phyloP scores from a whole-genome alignment of 306 rosid species.

The Cicer bijugum region DNA sequence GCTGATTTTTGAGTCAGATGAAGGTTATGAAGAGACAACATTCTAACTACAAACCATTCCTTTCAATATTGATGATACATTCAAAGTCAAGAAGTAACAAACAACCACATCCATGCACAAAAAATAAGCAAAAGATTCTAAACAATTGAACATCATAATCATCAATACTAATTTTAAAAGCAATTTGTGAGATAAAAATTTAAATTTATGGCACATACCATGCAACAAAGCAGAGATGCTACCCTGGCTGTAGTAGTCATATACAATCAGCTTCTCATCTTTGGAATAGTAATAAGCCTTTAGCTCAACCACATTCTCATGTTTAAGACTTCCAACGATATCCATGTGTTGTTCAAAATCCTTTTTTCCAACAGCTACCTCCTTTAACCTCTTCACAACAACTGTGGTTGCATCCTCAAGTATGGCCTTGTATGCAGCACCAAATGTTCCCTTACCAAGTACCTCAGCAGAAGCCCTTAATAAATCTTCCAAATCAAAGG shows the following conservation, averaged over 20 bases:
- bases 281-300: constrained; percentile 61
- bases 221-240: constrained; percentile 79
- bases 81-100: constrained; percentile 23
- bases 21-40: neutral
- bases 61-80: neutral
- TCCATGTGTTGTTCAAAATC: constrained; percentile 85
- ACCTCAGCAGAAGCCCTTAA: constrained; percentile 95
- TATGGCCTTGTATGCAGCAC: constrained; percentile 79
- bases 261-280: constrained; percentile 49
- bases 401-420: constrained; percentile 80
- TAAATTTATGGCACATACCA: constrained; percentile 56
- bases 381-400: constrained; percentile 89
- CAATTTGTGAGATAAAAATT: neutral
- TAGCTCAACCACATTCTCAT: constrained; percentile 84
- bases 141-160: neutral
- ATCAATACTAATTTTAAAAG: neutral
- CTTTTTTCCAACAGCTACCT: constrained; percentile 56
- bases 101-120: neutral
- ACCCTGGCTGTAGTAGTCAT: constrained; percentile 68
- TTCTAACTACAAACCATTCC: too few species aligned
- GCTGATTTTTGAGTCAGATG: constrained; percentile 17
- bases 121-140: neutral
- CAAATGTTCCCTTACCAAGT: constrained; percentile 88
- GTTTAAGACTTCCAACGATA: constrained; percentile 73
- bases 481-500: constrained; percentile 93